Percentiles rank a stretch among this genome's conserved stretches.
phyloP scores from a whole-genome alignment of 2,329 filamentous ascomycete species.

The Venturia aucupariae region DNA sequence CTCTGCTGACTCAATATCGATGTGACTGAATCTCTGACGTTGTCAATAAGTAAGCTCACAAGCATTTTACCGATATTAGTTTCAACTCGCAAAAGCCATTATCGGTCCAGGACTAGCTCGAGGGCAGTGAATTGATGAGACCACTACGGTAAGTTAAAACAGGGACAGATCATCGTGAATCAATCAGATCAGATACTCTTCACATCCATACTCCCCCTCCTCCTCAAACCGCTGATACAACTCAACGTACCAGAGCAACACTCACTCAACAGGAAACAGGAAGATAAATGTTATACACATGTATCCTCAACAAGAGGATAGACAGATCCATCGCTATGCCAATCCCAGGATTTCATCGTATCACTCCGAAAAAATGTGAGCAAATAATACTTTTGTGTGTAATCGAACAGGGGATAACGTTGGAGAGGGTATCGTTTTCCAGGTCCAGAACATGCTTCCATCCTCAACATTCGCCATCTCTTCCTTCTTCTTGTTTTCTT shows the following conservation, averaged over 20 bases:
- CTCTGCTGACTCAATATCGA: too few relatives aligned
- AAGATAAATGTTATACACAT: constrained; percentile 9
- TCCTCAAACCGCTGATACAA: neutral
- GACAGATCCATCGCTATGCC: constrained; percentile 6
- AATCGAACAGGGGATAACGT: neutral
- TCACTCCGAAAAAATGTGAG: constrained; percentile 7
- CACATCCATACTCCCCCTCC: neutral
- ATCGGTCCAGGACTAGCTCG: too few relatives aligned
- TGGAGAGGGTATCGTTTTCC: constrained; percentile 7
- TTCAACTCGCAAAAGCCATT: too few relatives aligned
- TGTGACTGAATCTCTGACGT: too few relatives aligned
- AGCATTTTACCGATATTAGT: too few relatives aligned
- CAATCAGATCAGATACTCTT: neutral
- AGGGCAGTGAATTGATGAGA: too few relatives aligned
- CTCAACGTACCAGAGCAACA: neutral
- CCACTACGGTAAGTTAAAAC: too few relatives aligned
- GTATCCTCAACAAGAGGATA: constrained; percentile 3
- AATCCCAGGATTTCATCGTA: neutral
- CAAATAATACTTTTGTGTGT: constrained; percentile 7
- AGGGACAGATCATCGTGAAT: neutral
- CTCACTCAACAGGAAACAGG: neutral
- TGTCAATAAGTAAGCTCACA: too few relatives aligned
- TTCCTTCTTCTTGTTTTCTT: neutral
- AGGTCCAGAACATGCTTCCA: neutral
- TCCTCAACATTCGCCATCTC: neutral